Percentiles rank a stretch among this genome's conserved stretches.
Evolutionary conservation across 352 stramenopile genomes (phyloP).

Genomic region (Globisporangium irregulare): DNA sequence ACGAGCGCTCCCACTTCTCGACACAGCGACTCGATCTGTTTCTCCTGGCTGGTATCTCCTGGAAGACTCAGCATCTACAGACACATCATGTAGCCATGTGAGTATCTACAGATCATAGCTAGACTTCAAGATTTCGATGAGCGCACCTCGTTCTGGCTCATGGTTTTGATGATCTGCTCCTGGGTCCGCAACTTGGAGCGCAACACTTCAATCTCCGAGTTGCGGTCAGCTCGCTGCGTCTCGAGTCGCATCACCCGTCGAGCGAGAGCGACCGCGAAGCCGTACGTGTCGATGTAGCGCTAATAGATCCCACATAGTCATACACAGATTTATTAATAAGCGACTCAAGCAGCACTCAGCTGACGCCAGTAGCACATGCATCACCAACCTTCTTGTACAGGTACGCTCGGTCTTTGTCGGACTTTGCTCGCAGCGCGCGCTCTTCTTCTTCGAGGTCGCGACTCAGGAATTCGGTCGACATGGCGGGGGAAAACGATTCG

Average conservation of each 20-base stretch:
- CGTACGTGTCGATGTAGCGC: slow-evolving; percentile 72
- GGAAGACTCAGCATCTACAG: slow-evolving; percentile 28
- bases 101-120: neutral
- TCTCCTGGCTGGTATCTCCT: slow-evolving; percentile 38
- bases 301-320: slow-evolving; percentile 17
- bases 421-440: slow-evolving; percentile 48
- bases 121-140: too few relatives aligned
- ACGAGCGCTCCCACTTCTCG: slow-evolving; percentile 54
- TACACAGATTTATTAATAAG: neutral
- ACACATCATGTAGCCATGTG: neutral
- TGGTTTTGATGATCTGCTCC: slow-evolving; percentile 50
- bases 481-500: slow-evolving; percentile 28
- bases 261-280: slow-evolving; percentile 45
- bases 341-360: neutral
- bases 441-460: slow-evolving; percentile 65
- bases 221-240: slow-evolving; percentile 29
- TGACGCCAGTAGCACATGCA: neutral
- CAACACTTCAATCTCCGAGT: slow-evolving; percentile 45
- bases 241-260: slow-evolving; percentile 48
- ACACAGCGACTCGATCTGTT: slow-evolving; percentile 52
- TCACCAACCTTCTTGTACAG: slow-evolving; percentile 73
- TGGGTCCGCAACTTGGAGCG: slow-evolving; percentile 47
- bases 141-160: slow-evolving; percentile 43
- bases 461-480: slow-evolving; percentile 58
- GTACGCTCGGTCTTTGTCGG: slow-evolving; percentile 53